Percentiles rank a stretch among this genome's conserved stretches.
phyloP scores from a whole-genome alignment of 129 eudicot species.

The Pittosporum tobira region DNA sequence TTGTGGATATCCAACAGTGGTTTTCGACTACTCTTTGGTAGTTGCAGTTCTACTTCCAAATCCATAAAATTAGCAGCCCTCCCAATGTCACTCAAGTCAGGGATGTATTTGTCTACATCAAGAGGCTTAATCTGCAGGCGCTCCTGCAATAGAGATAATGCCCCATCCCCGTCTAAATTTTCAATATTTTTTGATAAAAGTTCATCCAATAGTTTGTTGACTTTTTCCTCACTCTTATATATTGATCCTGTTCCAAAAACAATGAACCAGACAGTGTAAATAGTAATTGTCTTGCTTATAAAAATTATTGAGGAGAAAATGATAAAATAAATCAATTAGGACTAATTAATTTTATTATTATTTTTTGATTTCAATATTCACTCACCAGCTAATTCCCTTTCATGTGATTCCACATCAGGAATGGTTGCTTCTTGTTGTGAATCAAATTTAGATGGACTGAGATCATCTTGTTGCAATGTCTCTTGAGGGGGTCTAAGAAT shows the following conservation, averaged over 20 bases:
- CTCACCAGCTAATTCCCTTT: conserved; percentile 44
- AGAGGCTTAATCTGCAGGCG: conserved; percentile 39
- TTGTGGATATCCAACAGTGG: conserved; percentile 14
- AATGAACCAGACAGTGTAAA: too few species aligned
- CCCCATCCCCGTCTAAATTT: conserved; percentile 2
- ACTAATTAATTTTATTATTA: not conserved
- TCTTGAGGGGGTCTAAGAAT: conserved; percentile 36
- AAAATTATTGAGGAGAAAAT: not conserved
- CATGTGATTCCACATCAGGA: conserved; percentile 20
- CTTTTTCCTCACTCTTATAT: conserved; percentile 26
- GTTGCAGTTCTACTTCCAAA: conserved; percentile 21
- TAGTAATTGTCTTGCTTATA: too few species aligned
- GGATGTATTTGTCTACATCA: conserved; percentile 34
- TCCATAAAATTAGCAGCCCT: conserved; percentile 22
- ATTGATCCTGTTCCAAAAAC: conserved; percentile 27
- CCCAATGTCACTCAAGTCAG: conserved; percentile 29
- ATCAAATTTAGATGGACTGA: conserved; percentile 14
- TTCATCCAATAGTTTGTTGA: conserved; percentile 2
- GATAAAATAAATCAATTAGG: not conserved
- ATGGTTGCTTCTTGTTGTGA: conserved; percentile 24
- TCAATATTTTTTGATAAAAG: conserved; percentile 2
- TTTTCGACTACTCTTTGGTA: conserved; percentile 20
- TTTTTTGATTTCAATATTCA: conserved; percentile 14
- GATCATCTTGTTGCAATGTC: conserved; percentile 26
- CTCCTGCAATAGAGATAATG: not conserved